Percentiles rank a stretch among this genome's conserved stretches.
Conservation (phyloP, 179 eudicot genomes). For the Spinacia oleracea region DNA sequence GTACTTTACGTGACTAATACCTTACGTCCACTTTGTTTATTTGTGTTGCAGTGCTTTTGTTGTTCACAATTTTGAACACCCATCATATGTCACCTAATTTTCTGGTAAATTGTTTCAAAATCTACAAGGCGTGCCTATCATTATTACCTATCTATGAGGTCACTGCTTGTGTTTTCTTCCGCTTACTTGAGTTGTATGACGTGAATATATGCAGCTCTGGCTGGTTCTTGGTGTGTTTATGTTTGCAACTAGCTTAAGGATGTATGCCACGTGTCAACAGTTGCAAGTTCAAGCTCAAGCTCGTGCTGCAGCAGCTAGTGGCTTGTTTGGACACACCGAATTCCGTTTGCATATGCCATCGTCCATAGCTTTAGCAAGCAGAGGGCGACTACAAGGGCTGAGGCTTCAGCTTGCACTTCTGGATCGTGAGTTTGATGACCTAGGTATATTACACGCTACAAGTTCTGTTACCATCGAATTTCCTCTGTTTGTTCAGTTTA, state of each 20-base stretch:
- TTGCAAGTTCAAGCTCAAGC: slow-evolving; percentile 79
- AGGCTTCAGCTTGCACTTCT: slow-evolving; percentile 81
- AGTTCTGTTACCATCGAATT: background rate
- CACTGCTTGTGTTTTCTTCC: background rate
- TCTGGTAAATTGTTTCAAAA: slow-evolving; percentile 44
- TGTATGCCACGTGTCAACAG: slow-evolving; percentile 81
- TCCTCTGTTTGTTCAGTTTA: too few species aligned
- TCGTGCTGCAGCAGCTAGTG: slow-evolving; percentile 67
- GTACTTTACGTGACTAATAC: background rate
- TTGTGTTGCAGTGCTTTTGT: slow-evolving; percentile 56
- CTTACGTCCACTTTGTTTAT: background rate
- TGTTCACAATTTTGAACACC: slow-evolving; percentile 70
- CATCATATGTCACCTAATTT: slow-evolving; percentile 76
- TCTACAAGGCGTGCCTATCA: background rate
- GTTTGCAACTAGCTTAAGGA: slow-evolving; percentile 67
- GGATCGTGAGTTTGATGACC: slow-evolving; percentile 74
- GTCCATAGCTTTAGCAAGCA: slow-evolving; percentile 64
- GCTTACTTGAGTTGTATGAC: background rate
- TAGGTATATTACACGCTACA: slow-evolving; percentile 36
- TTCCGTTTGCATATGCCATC: slow-evolving; percentile 67
- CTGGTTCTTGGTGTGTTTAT: slow-evolving; percentile 70
- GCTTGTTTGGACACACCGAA: slow-evolving; percentile 62
- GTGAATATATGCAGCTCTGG: slow-evolving; percentile 54
- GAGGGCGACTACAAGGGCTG: slow-evolving; percentile 67
- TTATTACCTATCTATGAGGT: background rate